Conservation (phyloP, 1,284 basidiomycete species). For the Marasmius tenuissimus region DNA sequence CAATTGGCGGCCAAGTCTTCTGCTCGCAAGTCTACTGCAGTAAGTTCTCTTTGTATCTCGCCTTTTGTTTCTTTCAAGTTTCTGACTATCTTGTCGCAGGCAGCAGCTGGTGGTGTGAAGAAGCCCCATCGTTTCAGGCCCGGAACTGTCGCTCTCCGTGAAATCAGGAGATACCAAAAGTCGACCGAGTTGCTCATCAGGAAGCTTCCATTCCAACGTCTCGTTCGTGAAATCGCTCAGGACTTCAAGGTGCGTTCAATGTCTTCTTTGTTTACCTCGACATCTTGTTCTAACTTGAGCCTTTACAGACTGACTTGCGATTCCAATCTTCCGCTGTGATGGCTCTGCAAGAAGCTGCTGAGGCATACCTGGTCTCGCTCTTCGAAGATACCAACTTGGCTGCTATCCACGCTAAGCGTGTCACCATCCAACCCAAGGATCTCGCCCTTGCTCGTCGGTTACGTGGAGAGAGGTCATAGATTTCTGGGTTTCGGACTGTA, state of each 20-base stretch:
- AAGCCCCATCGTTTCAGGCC: constrained; percentile 62
- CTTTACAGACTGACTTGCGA: constrained; percentile 64
- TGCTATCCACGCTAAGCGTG: constrained; percentile 29
- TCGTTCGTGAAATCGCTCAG: constrained; percentile 69
- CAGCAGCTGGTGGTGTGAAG: constrained; percentile 81
- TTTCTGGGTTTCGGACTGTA: not conserved
- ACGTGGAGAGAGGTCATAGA: constrained; percentile 66
- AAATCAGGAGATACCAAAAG: constrained; percentile 80
- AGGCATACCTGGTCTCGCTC: constrained; percentile 86
- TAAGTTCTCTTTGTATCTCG: not conserved
- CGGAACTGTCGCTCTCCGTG: constrained; percentile 74
- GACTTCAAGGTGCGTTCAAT: constrained; percentile 58
- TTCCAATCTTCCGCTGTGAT: constrained; percentile 79
- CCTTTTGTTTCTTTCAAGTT: not conserved
- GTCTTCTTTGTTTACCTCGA: constrained; percentile 1
- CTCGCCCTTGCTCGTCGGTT: constrained; percentile 75
- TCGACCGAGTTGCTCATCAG: constrained; percentile 73
- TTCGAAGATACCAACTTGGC: constrained; percentile 78
- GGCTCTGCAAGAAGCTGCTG: constrained; percentile 81
- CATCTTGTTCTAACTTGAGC: not conserved
- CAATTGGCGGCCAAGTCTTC: constrained; percentile 66
- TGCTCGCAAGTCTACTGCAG: constrained; percentile 3
- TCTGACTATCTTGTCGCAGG: constrained; percentile 20
- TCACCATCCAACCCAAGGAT: constrained; percentile 57
- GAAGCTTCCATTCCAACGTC: constrained; percentile 70